A percentile compares a stretch with the other conserved stretches of the same genome.
These are phyloP conservation scores for Cordyceps cicadae DNA, from an alignment of 2,329 filamentous ascomycete species.

Conservation along the genomic window DNA sequence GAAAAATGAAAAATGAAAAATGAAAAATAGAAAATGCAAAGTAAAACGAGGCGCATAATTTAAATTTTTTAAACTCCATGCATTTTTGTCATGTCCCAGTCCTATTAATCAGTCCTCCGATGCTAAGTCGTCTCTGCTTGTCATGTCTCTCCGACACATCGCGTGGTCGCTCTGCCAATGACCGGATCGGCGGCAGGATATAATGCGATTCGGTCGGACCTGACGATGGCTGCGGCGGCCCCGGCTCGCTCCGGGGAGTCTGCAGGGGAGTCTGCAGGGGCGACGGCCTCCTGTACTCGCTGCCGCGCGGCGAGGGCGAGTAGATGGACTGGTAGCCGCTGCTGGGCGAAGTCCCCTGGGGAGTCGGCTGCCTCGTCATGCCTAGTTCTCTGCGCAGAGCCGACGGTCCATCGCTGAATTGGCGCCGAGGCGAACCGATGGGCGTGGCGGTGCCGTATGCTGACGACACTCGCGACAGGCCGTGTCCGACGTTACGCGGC, in stretches of 20 bases:
- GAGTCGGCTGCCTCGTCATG: background rate
- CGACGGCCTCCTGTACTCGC: conserved; percentile 38
- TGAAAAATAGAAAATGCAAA: no score
- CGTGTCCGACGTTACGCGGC: conserved; percentile 23
- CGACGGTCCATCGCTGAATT: conserved; percentile 27
- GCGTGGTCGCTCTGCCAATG: conserved; percentile 24
- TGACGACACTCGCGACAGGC: background rate
- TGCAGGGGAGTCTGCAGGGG: conserved; percentile 48
- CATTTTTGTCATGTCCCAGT: background rate
- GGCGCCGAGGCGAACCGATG: conserved; percentile 35
- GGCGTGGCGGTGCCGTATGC: background rate
- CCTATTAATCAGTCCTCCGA: conserved; percentile 11
- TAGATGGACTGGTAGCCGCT: conserved; percentile 24
- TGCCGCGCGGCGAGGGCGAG: conserved; percentile 34
- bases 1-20: background rate
- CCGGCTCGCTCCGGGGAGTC: conserved; percentile 42
- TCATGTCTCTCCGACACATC: background rate
- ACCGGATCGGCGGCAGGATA: conserved; percentile 42
- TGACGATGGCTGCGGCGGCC: conserved; percentile 20
- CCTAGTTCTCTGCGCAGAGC: background rate
- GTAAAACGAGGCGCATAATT: background rate
- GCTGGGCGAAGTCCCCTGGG: background rate
- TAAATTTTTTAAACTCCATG: background rate
- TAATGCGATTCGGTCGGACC: conserved; percentile 26
- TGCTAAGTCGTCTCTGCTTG: conserved; percentile 2